Base-by-base conservation (phyloP, 345 rosid genomes). In the Cardamine occulta region DNA sequence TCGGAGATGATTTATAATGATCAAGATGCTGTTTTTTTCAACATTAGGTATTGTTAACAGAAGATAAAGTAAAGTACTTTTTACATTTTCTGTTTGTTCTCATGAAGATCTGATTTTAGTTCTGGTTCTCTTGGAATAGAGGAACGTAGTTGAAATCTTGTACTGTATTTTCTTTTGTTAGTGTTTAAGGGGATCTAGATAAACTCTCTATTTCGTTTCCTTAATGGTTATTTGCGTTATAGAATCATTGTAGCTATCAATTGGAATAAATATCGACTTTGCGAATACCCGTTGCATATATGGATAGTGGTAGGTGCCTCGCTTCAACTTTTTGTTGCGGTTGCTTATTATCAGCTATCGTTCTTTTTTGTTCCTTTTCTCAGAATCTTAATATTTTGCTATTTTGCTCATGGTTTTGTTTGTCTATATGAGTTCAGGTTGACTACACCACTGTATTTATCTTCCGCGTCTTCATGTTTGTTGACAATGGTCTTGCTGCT, bases 391-490 rank as follows among this genome's bases (percentile, higher is more conserved):
- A 12, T 9, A 6, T 2, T 32, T 17, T 57, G 59, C 35, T 75
- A 7, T 10, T 24, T 48, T 57, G 12, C 15, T 53, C 51, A 40
- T 2, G 37, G 66, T 34, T 63, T 55, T 64, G 52, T 48, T 70
- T 42, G 31, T 72, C 57, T 39, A 1, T 63, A 51, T 34, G 44
- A 21, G 21, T 79, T 82, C 89, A 96, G 99, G 98, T 93, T 52
- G 99, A 96, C 74, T 96, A 96, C 80, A 85, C 89, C 18, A 70
- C 91, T 24, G 98, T 96, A 63, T 93, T 96, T 74, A 55, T 91
- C 80, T 93, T 96, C 75, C 98, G 97, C 23, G 74, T 93, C 81
- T 81, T 96, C 84, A 93, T 96, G 98, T 93, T 93, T 80, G 84
- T 91, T 66, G 99, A 96, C 84, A 91, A 93, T 81, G 95, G 91